Evolutionary conservation across 176 grass and related monocot genomes (phyloP).

Genomic region (Avena eriantha): DNA sequence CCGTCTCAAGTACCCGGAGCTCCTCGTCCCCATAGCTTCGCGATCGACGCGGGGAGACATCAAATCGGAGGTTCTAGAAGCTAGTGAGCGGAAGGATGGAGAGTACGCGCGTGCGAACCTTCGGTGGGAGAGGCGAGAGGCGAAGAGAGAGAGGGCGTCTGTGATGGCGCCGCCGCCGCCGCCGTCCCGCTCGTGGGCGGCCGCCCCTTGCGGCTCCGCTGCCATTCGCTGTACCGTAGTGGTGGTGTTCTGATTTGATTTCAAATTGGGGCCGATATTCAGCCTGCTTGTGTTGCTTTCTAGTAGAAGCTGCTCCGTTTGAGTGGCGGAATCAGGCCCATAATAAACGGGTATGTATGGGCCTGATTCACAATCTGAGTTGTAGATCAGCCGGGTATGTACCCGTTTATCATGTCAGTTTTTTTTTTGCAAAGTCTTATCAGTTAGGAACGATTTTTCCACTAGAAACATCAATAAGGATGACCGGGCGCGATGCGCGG

Average conservation of each 20-base stretch:
- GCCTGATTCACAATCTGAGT: no score
- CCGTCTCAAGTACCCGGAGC: constrained; percentile 59
- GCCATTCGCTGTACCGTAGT: background rate
- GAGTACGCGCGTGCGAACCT: constrained; percentile 33
- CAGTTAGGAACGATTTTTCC: no score
- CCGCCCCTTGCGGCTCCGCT: background rate
- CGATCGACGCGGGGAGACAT: background rate
- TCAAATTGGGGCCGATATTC: constrained; percentile 16
- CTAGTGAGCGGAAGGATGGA: background rate
- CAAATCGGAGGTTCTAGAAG: background rate
- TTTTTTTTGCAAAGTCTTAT: no score
- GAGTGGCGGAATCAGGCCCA: no score
- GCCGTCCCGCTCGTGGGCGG: constrained; percentile 3
- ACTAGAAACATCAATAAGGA: no score
- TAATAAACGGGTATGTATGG: no score
- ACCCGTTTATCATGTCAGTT: no score
- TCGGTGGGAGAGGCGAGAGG: constrained; percentile 42
- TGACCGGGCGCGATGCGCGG: no score
- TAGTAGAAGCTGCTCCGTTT: no score
- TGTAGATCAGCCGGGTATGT: no score
- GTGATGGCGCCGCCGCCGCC: background rate
- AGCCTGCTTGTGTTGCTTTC: background rate
- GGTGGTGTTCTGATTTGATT: constrained; percentile 12
- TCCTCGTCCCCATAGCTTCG: constrained; percentile 55
- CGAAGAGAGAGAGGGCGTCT: constrained; percentile 48